These are phyloP conservation scores for Cyclotella cryptica DNA, from an alignment of 108 stramenopile genomes.

Conservation along the genomic window DNA sequence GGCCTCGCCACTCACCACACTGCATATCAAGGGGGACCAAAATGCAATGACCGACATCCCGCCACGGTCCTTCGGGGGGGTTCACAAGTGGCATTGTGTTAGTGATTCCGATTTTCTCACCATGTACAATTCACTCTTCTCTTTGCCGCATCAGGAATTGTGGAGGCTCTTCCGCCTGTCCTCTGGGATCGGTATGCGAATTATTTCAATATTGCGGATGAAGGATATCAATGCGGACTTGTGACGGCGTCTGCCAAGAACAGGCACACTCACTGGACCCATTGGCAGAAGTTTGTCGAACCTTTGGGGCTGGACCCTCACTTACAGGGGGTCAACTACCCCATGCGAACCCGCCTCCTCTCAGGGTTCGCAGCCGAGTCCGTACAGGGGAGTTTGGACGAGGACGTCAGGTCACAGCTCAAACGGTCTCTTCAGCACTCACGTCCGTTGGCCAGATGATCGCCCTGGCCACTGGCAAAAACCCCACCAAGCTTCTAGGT, in stretches of 20 bases:
- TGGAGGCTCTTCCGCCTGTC: background rate
- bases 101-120: too few species aligned
- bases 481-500: background rate
- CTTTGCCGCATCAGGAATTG: background rate
- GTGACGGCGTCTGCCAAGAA: background rate
- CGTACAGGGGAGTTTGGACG: background rate
- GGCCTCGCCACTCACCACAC: too few species aligned
- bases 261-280: background rate
- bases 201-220: constrained; percentile 1
- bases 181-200: background rate
- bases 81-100: too few species aligned
- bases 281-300: background rate
- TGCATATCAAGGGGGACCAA: too few species aligned
- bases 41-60: too few species aligned
- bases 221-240: background rate
- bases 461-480: background rate
- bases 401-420: background rate
- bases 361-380: background rate
- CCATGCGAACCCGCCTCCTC: too few species aligned
- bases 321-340: background rate
- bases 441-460: constrained; percentile 16
- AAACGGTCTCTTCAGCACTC: background rate
- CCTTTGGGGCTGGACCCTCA: constrained; percentile 11
- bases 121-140: background rate
- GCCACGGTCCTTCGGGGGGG: too few species aligned